phyloP scores from a whole-genome alignment of 495 filamentous ascomycete species.

The Xanthoparmelia taractica region DNA sequence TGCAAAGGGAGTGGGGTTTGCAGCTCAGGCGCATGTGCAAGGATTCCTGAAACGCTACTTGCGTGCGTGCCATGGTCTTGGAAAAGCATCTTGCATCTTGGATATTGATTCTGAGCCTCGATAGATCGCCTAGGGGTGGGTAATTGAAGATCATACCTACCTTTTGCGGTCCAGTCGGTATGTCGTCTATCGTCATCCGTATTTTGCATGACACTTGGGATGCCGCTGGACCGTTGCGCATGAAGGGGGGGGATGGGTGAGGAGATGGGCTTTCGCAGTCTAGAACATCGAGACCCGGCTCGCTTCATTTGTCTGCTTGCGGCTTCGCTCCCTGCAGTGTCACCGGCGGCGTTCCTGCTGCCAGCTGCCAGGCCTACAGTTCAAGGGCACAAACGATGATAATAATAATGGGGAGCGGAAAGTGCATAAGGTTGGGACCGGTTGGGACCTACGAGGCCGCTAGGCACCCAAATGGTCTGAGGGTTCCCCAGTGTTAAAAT shows the following conservation, averaged over 20 bases:
- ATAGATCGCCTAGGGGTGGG: not conserved
- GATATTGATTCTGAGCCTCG: not conserved
- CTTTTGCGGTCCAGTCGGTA: not conserved
- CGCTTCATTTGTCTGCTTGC: conserved; percentile 9
- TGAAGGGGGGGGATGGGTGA: not conserved
- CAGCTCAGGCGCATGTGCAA: conserved; percentile 8
- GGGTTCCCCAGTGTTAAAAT: not conserved
- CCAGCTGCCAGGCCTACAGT: not conserved
- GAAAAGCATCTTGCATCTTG: not conserved
- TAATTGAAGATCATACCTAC: not conserved
- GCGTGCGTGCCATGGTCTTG: conserved; percentile 11
- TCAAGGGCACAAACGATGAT: not conserved
- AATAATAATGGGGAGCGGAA: conserved; percentile 4
- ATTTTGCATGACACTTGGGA: not conserved
- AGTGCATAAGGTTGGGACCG: conserved; percentile 7
- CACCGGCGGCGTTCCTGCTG: conserved; percentile 4
- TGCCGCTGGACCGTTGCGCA: conserved; percentile 1
- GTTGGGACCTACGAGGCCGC: not conserved
- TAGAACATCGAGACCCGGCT: not conserved
- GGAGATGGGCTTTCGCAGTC: conserved; percentile 2
- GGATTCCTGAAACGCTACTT: conserved; percentile 15
- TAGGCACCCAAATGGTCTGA: not conserved
- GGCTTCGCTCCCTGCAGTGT: conserved; percentile 4
- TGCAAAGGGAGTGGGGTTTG: conserved; percentile 1
- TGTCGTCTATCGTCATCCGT: not conserved